Conservation (phyloP, 306 rosid genomes). For the Vigna radiata region DNA sequence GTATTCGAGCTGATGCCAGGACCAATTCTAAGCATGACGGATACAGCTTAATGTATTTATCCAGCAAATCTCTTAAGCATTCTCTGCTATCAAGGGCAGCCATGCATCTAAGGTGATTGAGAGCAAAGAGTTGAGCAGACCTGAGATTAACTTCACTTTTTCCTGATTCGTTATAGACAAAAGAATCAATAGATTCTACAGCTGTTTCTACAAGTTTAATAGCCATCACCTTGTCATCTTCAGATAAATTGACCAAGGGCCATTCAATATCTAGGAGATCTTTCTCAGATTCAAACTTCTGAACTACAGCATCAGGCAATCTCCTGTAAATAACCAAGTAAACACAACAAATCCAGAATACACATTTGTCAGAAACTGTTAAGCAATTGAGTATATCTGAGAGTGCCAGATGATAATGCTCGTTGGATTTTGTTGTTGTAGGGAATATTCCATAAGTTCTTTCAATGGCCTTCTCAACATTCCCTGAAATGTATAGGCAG, state of each 20-base stretch:
- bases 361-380: constrained; percentile 87
- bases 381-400: constrained; percentile 77
- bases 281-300: constrained; percentile 87
- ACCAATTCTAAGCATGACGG: constrained; percentile 86
- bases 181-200: constrained; percentile 58
- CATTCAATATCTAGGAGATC: constrained; percentile 78
- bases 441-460: constrained; percentile 60
- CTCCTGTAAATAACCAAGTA: constrained; percentile 94
- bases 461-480: constrained; percentile 76
- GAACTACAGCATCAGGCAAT: constrained; percentile 79
- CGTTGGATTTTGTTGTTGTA: constrained; percentile 54
- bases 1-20: constrained; percentile 58
- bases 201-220: constrained; percentile 69
- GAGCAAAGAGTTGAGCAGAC: constrained; percentile 73
- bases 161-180: constrained; percentile 58
- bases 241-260: constrained; percentile 61
- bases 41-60: constrained; percentile 66
- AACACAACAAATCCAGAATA: constrained; percentile 91
- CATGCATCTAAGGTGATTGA: constrained; percentile 80
- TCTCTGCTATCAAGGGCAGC: constrained; percentile 69
- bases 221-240: constrained; percentile 74
- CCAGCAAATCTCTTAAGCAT: constrained; percentile 60
- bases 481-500: constrained; percentile 88
- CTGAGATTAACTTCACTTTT: constrained; percentile 59
- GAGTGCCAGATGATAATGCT: constrained; percentile 55